Percentiles rank a stretch among this genome's conserved stretches.
phyloP scores from a whole-genome alignment of 768 basidiomycete genomes.

The Tephrocybe sp. region DNA sequence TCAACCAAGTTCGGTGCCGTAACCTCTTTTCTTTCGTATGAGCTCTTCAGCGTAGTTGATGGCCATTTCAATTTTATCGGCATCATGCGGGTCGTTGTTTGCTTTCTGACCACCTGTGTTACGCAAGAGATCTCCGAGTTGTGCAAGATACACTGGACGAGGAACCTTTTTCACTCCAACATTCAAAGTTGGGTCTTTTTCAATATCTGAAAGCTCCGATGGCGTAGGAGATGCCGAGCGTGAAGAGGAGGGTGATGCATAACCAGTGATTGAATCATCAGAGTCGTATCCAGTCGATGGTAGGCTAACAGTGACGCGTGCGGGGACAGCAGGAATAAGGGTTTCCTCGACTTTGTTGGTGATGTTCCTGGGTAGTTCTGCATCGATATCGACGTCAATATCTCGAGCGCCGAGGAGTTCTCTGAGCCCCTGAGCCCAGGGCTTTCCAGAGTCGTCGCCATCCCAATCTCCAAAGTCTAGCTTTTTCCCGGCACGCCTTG shows the following conservation, averaged over 20 bases:
- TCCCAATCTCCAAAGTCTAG: conserved; percentile 86
- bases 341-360: neutral
- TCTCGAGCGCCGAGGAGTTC: conserved; percentile 48
- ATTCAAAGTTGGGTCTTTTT: conserved; percentile 79
- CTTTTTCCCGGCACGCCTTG: conserved; percentile 56
- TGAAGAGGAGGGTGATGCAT: conserved; percentile 62
- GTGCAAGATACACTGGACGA: conserved; percentile 88
- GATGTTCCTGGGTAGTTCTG: neutral
- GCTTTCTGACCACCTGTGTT: conserved; percentile 47
- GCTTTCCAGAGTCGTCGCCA: conserved; percentile 61
- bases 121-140: conserved; percentile 77
- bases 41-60: conserved; percentile 77
- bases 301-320: conserved; percentile 20
- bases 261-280: conserved; percentile 82
- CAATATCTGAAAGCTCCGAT: conserved; percentile 78
- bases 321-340: neutral
- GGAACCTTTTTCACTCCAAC: conserved; percentile 65
- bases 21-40: conserved; percentile 78
- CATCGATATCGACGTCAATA: conserved; percentile 38
- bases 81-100: conserved; percentile 60
- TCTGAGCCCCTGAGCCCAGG: conserved; percentile 65
- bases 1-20: conserved; percentile 85
- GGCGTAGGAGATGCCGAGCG: conserved; percentile 80
- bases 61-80: conserved; percentile 78
- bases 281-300: conserved; percentile 56